Base-by-base conservation (phyloP, 164 flowering plant genomes). In the Vitis vinifera region DNA sequence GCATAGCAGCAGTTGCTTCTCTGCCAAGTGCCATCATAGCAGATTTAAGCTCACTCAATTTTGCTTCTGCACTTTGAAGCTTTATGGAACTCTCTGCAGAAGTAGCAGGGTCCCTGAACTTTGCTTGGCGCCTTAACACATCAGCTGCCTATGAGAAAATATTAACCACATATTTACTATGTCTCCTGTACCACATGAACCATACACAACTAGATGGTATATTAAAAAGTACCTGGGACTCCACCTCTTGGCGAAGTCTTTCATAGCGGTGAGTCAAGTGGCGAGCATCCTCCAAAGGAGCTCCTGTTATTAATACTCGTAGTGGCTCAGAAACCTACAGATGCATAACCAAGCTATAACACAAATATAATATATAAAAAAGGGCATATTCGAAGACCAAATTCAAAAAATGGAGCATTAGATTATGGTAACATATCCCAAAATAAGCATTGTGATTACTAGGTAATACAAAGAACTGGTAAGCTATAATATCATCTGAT, bases 251-350 rank as follows among this genome's bases (percentile, higher is more conserved):
- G 30, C 86, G 78, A 50, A 87, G 76, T 67, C 77, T 82, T 47
- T 89, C 86, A 79, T 89, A 91, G 37, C 72, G 89, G 10, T 80
- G 89, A 55, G 86, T 76, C 75, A 89, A 74, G 76, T 81, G 90
- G 29, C 91, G 90, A 61, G 91, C 93, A 83, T 91, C 96, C 71
- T 89, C 90, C 72, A 89, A 78, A 70, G 91, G 93, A 70, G 90
- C 89, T 72, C 89, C 90, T 19, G 44, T 76, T 65, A 91, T 77
- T 71, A 85, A 70, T 58, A 83, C 75, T 68, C 87, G 75, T 66
- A 91, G 72, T 68, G 96, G 90, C 72, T 85, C 88, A 63, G 81
- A 83, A 65, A 89, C 87, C 96, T 89, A 80, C 67, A 74, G 13
- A 70, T 31, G 30, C 27, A 16, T 66, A 70, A 73, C 60, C 75